A percentile compares a stretch with the other conserved stretches of the same genome.
phyloP scores from a whole-genome alignment of 495 filamentous ascomycete species.

The Parathielavia hyrcaniae region DNA sequence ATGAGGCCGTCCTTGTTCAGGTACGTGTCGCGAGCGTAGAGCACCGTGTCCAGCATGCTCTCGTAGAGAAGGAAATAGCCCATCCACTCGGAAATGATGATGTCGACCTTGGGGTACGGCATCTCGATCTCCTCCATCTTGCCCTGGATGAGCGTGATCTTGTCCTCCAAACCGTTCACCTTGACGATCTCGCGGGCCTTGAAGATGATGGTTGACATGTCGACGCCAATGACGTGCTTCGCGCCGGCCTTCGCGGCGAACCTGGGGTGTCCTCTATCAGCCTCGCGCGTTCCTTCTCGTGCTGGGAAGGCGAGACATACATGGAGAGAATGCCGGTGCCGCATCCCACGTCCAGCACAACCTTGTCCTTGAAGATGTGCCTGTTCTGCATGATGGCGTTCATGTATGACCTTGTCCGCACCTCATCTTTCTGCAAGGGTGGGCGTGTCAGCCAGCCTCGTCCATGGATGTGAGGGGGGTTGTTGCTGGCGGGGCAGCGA shows the following conservation, averaged over 20 bases:
- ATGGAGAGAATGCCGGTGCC: slow-evolving; percentile 90
- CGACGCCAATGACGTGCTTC: slow-evolving; percentile 83
- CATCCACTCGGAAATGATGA: slow-evolving; percentile 98
- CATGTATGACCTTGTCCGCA: slow-evolving; percentile 90
- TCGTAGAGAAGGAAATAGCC: slow-evolving; percentile 91
- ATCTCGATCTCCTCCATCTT: slow-evolving; percentile 87
- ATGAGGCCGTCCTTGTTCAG: slow-evolving; percentile 71
- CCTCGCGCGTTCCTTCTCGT: not conserved
- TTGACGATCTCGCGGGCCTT: slow-evolving; percentile 79
- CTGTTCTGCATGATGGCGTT: slow-evolving; percentile 95
- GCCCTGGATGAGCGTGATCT: slow-evolving; percentile 74
- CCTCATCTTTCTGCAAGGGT: slow-evolving; percentile 81
- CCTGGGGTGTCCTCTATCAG: slow-evolving; percentile 30
- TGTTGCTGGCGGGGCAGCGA: slow-evolving; percentile 5
- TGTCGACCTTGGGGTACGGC: slow-evolving; percentile 78
- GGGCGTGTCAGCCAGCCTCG: slow-evolving; percentile 17
- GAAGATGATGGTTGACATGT: slow-evolving; percentile 89
- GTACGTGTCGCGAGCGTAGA: slow-evolving; percentile 81
- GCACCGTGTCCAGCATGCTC: slow-evolving; percentile 89
- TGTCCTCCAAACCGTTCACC: slow-evolving; percentile 70
- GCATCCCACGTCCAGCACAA: slow-evolving; percentile 88
- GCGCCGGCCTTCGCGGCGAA: slow-evolving; percentile 89
- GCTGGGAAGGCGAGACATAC: slow-evolving; percentile 34
- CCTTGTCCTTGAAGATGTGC: slow-evolving; percentile 81
- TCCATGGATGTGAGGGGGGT: not conserved